phyloP scores from a whole-genome alignment of 1,139 yeast genomes.

The Pneumocystis murina region DNA sequence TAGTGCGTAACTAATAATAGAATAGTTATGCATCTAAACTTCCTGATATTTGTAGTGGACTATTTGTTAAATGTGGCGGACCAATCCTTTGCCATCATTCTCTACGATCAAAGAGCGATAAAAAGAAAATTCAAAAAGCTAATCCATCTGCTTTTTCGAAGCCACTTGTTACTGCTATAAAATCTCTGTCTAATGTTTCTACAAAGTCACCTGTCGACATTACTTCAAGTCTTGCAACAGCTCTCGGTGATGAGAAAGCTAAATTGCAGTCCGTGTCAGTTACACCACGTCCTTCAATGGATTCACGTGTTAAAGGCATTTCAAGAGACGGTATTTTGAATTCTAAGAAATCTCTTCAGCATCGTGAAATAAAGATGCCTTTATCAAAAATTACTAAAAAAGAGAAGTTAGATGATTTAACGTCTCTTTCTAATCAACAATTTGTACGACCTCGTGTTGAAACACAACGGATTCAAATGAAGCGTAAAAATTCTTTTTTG shows the following conservation, averaged over 20 bases:
- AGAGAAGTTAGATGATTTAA: not conserved
- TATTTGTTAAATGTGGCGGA: not conserved
- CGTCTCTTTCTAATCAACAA: not conserved
- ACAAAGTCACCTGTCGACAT: not conserved
- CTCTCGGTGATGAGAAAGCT: not conserved
- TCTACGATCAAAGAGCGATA: not conserved
- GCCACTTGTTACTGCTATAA: too few relatives aligned
- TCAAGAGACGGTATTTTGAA: not conserved
- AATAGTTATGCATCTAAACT: not conserved
- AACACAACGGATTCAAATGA: not conserved
- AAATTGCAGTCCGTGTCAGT: not conserved
- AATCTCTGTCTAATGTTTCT: not conserved
- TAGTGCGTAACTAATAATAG: not conserved
- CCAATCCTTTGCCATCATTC: not conserved
- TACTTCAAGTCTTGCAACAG: not conserved
- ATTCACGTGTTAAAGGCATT: not conserved
- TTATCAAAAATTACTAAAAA: not conserved
- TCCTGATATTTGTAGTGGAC: not conserved
- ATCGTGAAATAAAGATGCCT: not conserved
- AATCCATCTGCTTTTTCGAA: too few relatives aligned
- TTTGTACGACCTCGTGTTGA: not conserved
- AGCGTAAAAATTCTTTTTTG: not conserved
- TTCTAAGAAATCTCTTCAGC: not conserved
- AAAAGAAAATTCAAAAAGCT: not conserved
- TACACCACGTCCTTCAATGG: not conserved